Percentiles rank a stretch among this genome's conserved stretches.
These are phyloP conservation scores for Galeopsis tetrahit DNA, from an alignment of 257 asterid genomes.

Conservation along the genomic window DNA sequence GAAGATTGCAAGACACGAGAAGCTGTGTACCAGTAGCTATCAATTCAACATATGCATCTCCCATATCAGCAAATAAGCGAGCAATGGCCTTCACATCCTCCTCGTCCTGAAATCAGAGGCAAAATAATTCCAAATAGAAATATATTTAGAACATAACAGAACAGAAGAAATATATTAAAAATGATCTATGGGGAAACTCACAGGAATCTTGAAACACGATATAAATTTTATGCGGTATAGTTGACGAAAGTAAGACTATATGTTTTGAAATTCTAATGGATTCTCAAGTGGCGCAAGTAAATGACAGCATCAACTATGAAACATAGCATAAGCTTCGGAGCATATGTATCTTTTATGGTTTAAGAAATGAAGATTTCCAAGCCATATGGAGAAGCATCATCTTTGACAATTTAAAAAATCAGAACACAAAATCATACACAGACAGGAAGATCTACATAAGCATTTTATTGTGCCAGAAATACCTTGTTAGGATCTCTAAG, in stretches of 20 bases:
- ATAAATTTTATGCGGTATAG: background rate
- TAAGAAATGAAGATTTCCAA: slow-evolving; percentile 18
- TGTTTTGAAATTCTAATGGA: slow-evolving; percentile 6
- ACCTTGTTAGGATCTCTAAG: slow-evolving; percentile 97
- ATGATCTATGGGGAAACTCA: slow-evolving; percentile 25
- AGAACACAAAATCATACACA: slow-evolving; percentile 16
- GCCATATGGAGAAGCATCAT: slow-evolving; percentile 20
- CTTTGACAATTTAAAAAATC: slow-evolving; percentile 27
- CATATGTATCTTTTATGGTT: slow-evolving; percentile 24
- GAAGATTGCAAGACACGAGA: slow-evolving; percentile 31
- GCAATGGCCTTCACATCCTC: slow-evolving; percentile 99
- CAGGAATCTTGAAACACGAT: background rate
- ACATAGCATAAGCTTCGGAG: background rate
- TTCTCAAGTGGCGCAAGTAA: slow-evolving; percentile 19
- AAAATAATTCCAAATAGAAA: slow-evolving; percentile 28
- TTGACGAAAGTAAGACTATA: background rate
- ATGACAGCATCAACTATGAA: slow-evolving; percentile 27
- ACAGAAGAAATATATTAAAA: slow-evolving; percentile 19
- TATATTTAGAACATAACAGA: slow-evolving; percentile 24
- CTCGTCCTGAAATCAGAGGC: slow-evolving; percentile 74
- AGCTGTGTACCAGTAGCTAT: slow-evolving; percentile 85
- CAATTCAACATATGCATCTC: slow-evolving; percentile 94
- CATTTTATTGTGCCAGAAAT: slow-evolving; percentile 27
- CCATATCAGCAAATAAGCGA: slow-evolving; percentile 98
- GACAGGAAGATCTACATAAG: slow-evolving; percentile 23